Evolutionary conservation across 805 yeast species (phyloP), one percentile per base, ranked within the genome.

Genomic region (Schwanniomyces vanrijiae): DNA sequence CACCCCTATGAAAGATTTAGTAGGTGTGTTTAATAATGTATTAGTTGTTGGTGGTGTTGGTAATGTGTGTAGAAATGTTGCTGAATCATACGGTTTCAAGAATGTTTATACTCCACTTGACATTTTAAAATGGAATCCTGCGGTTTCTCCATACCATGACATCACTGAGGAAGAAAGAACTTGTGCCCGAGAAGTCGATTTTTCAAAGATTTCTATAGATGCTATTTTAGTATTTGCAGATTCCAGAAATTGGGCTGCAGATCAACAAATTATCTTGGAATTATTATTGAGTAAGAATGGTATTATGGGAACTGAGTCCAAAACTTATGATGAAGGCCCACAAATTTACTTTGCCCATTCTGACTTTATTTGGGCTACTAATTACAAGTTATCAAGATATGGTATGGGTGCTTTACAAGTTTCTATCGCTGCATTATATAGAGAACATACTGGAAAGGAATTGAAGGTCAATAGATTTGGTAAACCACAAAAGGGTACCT

Each of bases 321-420:
- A 82, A 54, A 80, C 86, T 14, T 83, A 66, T 60, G 85, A 84
- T 49, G 90, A 88, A 53, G 91, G 91, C 33, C 94, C 96, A 28
- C 82, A 82, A 41, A 80, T 89, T 47, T 88, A 86, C 68, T 90
- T 89, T 75, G 96, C 96, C 37, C 96, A 90, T 65, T 86, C 92
- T 18, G 97, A 90, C 68, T 86, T 90, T 59, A 88, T 90, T 46
- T 90, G 96, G 96, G 92, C 96, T 10, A 88, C 96, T 3, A 87
- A 89, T 66, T 89, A 87, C 62, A 81, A 81, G 56, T 73, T 87
- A 51, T 82, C 90, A 14, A 77, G 97, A 62, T 88, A 90, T 62
- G 96, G 96, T 51, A 90, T 90, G 95, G 97, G 97, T 49, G 96
- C 97, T 3, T 75, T 90, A 53, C 96, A 89, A 65, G 90, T 88